A percentile compares a stretch with the other conserved stretches of the same genome.
phyloP scores from a whole-genome alignment of 345 rosid genomes.

The Lumnitzera littorea region DNA sequence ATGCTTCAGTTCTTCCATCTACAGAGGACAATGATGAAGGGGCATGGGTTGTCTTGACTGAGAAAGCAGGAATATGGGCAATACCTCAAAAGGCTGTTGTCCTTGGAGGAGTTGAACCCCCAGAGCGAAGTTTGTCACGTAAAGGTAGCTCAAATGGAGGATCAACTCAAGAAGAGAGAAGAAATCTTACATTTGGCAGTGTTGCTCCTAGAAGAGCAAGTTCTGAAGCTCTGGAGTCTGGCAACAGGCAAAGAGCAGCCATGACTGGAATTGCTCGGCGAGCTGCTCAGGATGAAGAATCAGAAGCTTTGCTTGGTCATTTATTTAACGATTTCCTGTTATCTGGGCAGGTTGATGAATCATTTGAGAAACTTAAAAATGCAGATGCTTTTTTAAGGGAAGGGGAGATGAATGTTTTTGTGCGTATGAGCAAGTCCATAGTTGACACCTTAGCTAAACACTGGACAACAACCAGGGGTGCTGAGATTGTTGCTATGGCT shows the following conservation, averaged over 20 bases:
- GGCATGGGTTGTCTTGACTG: conserved; percentile 87
- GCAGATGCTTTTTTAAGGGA: conserved; percentile 90
- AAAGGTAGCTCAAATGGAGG: conserved; percentile 84
- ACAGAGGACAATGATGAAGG: conserved; percentile 70
- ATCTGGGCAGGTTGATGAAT: conserved; percentile 58
- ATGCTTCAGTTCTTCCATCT: conserved; percentile 83
- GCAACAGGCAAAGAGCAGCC: conserved; percentile 44
- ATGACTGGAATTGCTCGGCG: conserved; percentile 46
- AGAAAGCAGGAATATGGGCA: conserved; percentile 97
- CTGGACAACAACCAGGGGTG: conserved; percentile 97
- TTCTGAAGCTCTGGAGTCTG: conserved; percentile 54
- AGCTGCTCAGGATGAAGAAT: conserved; percentile 77
- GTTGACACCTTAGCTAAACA: conserved; percentile 95
- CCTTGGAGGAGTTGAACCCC: conserved; percentile 92
- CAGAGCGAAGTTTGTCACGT: conserved; percentile 83
- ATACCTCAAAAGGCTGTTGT: conserved; percentile 85
- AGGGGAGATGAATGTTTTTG: conserved; percentile 78
- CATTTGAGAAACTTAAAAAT: conserved; percentile 55
- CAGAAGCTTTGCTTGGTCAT: conserved; percentile 81
- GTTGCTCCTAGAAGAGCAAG: conserved; percentile 57
- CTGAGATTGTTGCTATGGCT: conserved; percentile 77
- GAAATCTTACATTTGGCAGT: conserved; percentile 37
- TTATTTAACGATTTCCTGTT: conserved; percentile 67
- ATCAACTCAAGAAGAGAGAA: conserved; percentile 58
- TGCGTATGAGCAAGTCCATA: conserved; percentile 73